Conservation (phyloP, 78 protist genomes). For the Cavenderia fasciculata region DNA sequence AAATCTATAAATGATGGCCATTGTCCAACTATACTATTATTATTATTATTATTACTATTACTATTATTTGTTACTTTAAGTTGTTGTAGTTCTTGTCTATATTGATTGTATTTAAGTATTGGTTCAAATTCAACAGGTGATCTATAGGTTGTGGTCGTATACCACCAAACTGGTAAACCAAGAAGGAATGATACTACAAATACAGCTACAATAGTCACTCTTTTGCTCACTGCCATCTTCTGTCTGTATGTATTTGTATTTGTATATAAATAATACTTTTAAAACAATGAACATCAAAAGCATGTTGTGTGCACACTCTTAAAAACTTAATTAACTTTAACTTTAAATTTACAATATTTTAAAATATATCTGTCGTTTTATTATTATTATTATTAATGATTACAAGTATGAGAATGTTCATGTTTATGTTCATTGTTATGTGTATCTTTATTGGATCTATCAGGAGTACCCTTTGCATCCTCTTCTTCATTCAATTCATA, state of each 20-base stretch:
- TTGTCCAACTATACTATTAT: not conserved
- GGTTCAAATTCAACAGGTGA: slow-evolving; percentile 43
- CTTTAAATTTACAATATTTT: too few relatives aligned
- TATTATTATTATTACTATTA: not conserved
- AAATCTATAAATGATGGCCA: slow-evolving; percentile 56
- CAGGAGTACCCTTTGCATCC: not conserved
- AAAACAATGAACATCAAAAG: too few relatives aligned
- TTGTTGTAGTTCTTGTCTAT: too few relatives aligned
- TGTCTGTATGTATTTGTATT: too few relatives aligned
- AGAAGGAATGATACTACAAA: slow-evolving; percentile 38
- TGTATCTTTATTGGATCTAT: not conserved
- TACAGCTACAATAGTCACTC: slow-evolving; percentile 40
- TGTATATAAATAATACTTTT: too few relatives aligned
- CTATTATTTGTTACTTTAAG: not conserved
- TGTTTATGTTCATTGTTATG: too few relatives aligned
- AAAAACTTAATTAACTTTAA: too few relatives aligned
- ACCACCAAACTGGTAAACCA: slow-evolving; percentile 74
- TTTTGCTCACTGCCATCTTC: too few relatives aligned
- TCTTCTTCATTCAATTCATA: slow-evolving; percentile 47
- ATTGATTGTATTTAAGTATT: slow-evolving; percentile 11
- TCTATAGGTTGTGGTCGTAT: slow-evolving; percentile 69
- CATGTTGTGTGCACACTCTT: too few relatives aligned
- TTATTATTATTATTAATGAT: too few relatives aligned
- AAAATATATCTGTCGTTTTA: too few relatives aligned
- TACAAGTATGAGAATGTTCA: too few relatives aligned